Base-by-base conservation (phyloP, 1,139 yeast species). In the Debaryomyces singareniensis region DNA sequence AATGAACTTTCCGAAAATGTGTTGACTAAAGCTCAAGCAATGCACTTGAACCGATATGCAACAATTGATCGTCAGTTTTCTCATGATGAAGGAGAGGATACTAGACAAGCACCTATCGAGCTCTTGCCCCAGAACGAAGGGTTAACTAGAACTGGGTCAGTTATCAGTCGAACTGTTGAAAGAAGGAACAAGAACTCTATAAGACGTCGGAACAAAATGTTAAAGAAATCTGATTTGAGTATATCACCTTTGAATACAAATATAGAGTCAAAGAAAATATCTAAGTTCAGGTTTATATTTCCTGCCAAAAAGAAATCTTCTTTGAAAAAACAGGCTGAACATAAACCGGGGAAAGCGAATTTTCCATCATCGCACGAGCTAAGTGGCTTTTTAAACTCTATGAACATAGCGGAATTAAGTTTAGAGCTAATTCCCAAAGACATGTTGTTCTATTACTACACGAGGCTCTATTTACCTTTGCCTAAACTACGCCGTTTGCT, bases 291-390 rank as follows among this genome's bases (percentile, higher is more conserved):
- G 1, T 61, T 55, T 29, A 34, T 49, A 6, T 65, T 64, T 36
- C 69, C 70, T 3, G 67, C 63, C 2, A 51, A 44, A 29, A 39
- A 70, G 24, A 51, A 51, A 26, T 53, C 53, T 4, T 62, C 71
- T 1, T 52, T 63, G 29, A 61, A 58, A 34, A 33, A 36, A 44
- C 25, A 9, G 7, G 7, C 11, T 6, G 9, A 7, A 9, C 7
- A 7, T 7, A 18, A 18, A 18, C n/a, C n/a, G n/a, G 9, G 14
- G 11, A 42, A 37, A 16, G 36, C 38, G 18, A 43, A 13, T 20
- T 56, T 40, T 39, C 38, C 38, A 20, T 39, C 51, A 7, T 26
- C 42, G 5, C 43, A 49, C 5, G 61, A 60, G 11, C 37, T 65
- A 9, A 47, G 49, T 24, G 33, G 43, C 3, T 61, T 53, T 39